A percentile compares a stretch with the other conserved stretches of the same genome.
These are phyloP conservation scores for Aechmea fasciata DNA, from an alignment of 176 grass and related monocot species.

Conservation along the genomic window DNA sequence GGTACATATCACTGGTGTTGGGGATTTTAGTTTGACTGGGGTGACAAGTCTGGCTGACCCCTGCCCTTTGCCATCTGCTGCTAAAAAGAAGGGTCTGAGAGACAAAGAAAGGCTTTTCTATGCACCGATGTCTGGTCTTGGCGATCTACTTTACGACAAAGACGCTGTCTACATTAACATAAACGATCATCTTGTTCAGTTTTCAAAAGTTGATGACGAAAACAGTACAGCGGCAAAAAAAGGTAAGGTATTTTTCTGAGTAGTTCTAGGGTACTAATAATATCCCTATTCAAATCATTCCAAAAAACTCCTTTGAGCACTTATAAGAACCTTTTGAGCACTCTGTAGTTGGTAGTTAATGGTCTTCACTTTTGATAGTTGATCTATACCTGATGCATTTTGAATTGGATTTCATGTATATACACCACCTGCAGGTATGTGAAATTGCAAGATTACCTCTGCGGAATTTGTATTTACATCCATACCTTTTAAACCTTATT, in stretches of 20 bases:
- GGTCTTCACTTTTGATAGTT: background rate
- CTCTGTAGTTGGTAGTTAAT: too few relatives aligned
- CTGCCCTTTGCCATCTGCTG: constrained; percentile 87
- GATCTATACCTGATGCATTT: background rate
- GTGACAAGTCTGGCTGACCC: constrained; percentile 78
- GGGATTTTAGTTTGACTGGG: constrained; percentile 80
- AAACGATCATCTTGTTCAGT: constrained; percentile 97
- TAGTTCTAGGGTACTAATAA: background rate
- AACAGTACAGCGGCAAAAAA: constrained; percentile 27
- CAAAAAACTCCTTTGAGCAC: too few relatives aligned
- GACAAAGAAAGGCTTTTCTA: constrained; percentile 97
- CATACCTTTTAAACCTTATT: too few relatives aligned
- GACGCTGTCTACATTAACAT: constrained; percentile 95
- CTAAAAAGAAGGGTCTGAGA: constrained; percentile 88
- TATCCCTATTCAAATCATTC: background rate
- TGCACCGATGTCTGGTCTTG: constrained; percentile 98
- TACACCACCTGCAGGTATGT: background rate
- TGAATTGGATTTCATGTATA: background rate
- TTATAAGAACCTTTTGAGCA: too few relatives aligned
- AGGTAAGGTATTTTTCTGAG: constrained; percentile 26
- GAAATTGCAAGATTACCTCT: too few relatives aligned
- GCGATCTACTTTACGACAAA: constrained; percentile 91
- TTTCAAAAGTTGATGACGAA: constrained; percentile 60
- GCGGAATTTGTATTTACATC: too few relatives aligned
- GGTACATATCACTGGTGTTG: constrained; percentile 92